Evolutionary conservation across 305 asterid species (phyloP), one percentile per base, ranked within the genome.

Genomic region (Rubia peregrina): DNA sequence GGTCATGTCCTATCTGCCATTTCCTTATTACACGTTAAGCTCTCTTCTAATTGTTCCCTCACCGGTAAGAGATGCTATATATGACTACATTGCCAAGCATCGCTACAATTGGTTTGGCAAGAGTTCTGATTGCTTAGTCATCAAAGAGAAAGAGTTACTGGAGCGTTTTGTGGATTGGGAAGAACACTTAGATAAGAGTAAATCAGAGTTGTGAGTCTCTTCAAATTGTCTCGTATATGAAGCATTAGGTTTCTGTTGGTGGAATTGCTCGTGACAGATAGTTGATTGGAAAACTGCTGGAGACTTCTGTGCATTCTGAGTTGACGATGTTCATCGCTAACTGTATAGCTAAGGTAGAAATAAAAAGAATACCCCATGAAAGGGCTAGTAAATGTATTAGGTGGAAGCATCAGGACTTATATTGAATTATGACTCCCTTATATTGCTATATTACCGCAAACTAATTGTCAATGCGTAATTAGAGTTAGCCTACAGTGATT

Each of bases 21-120:
- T 76, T 30, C 98, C 98, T 66, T 85, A 81, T 76, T 76, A 90
- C 73, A 85, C 85, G 71, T 80, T 89, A 79, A 85, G 95, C 76
- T 9, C 66, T 53, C 87, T 90, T 73, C 75, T 77, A 86, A 78
- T 83, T 17, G 57, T 90, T 78, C 98, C 97, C 3, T 48, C 89
- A 64, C 95, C 95, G 44, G 24, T 93, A 78, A 88, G 96, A 77
- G 96, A 93, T 75, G 91, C 87, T 21, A 80, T 84, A 61, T 90
- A 93, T 70, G 97, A 90, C 79, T 85, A 82, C 59, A 83, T 90
- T 71, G 96, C 97, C 68, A 86, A 84, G 76, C 73, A 74, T 6
- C 91, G 96, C 61, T 88, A 90, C 74, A 78, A 84, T 64, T 93
- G 96, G 96, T 93, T 88, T 41, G 96, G 98, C 17, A 93, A 88